Base-by-base conservation (phyloP, 768 basidiomycete species). In the Boletellus ananas region DNA sequence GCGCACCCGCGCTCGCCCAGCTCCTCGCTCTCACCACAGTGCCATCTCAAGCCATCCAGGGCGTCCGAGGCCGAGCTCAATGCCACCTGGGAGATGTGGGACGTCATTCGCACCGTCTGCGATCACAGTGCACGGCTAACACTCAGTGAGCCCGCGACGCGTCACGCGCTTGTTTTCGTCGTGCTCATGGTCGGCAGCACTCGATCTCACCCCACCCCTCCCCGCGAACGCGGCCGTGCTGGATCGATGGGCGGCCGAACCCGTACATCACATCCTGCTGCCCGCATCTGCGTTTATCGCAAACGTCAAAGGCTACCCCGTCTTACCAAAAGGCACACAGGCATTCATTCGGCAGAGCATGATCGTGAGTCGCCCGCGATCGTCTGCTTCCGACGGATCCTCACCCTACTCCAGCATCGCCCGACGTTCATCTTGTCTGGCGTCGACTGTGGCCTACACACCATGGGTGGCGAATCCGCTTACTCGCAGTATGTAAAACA, bases 71-170 rank as follows among this genome's bases (percentile, higher is more conserved):
- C 70, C 9, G 80, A 85, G 53, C 70, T 89, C 45, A 84, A 84
- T 58, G 79, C 75, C 6, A 91, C 89, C 0, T 99, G 96, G 95
- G 96, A 98, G 66, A 95, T 94, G 83, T 99, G 96, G 96, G 96
- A 98, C 66, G 78, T 87, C 41, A 90, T 99, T 50, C 78, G 94
- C 52, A 85, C 86, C 3, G 79, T 95, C 31, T 99, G 96, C 67
- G 85, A 85, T 50, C 95, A 94, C 67, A 83, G 81, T 62, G 73
- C 78, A 27, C 79, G 89, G 23, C 62, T 93, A 52, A 85, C 85
- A 2, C 63, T 90, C 49, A 85, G 90, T 92, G 66, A 84, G 90
- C 10, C 88, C 60, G 57, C 77, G 69, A 41, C 34, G 45, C 47
- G 39, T 47, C 38, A 54, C 39, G 12, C 14, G 45, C 25, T 33